Conservation (phyloP, 2,329 filamentous ascomycete genomes). For the Ophiostoma novo-ulmi region DNA sequence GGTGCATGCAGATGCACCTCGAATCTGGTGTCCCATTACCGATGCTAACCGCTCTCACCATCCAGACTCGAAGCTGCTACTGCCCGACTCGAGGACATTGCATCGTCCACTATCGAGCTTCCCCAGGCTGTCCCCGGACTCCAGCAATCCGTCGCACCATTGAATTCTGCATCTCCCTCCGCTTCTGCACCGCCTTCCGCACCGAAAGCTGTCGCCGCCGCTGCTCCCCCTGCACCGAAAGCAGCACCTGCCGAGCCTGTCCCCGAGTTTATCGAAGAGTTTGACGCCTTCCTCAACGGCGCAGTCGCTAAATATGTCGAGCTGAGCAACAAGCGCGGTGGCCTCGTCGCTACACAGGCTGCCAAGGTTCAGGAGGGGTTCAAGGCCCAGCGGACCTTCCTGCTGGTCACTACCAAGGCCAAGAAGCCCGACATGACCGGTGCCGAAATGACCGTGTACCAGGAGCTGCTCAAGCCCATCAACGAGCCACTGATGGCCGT, state of each 20-base stretch:
- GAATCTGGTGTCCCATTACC: not conserved
- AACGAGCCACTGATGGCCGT: conserved; percentile 77
- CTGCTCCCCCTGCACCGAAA: conserved; percentile 40
- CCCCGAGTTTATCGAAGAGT: conserved; percentile 78
- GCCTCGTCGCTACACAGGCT: conserved; percentile 71
- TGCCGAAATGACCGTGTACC: conserved; percentile 58
- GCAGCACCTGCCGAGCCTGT: conserved; percentile 50
- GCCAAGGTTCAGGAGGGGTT: conserved; percentile 60
- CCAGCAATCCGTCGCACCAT: conserved; percentile 38
- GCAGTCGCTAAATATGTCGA: conserved; percentile 74
- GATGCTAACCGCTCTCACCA: not conserved
- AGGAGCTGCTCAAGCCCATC: conserved; percentile 78
- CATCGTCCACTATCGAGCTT: conserved; percentile 63
- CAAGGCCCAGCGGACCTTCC: conserved; percentile 77
- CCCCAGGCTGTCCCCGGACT: conserved; percentile 48
- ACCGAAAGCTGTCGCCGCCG: conserved; percentile 35
- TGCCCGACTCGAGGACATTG: conserved; percentile 92
- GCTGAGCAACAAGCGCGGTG: conserved; percentile 71
- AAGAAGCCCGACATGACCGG: conserved; percentile 75
- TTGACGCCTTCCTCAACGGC: conserved; percentile 69
- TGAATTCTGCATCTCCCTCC: conserved; percentile 33
- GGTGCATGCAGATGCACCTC: not conserved
- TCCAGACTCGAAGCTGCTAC: conserved; percentile 92
- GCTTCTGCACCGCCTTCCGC: conserved; percentile 33
- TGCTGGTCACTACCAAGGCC: conserved; percentile 82